Percentiles rank a stretch among this genome's conserved stretches.
Evolutionary conservation across 768 basidiomycete species (phyloP).

Genomic region (Russula griseocarnosa): DNA sequence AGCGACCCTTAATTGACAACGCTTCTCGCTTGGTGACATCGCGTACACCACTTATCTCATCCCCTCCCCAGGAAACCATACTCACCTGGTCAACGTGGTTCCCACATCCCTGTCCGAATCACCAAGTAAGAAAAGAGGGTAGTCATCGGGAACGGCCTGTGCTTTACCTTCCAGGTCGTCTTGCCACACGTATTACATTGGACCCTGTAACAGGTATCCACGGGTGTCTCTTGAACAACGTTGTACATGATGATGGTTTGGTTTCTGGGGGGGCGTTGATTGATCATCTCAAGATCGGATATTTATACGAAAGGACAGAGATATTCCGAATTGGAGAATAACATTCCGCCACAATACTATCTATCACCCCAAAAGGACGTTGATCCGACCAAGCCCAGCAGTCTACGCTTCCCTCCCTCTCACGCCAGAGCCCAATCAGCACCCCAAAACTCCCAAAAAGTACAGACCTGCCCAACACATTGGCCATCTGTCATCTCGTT

Average conservation of each 20-base stretch:
- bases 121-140: not conserved
- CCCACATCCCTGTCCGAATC: constrained; percentile 26
- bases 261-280: not conserved
- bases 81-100: constrained; percentile 28
- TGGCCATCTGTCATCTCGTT: not conserved
- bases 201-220: constrained; percentile 29
- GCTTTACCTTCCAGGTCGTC: constrained; percentile 33
- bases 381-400: too few relatives aligned
- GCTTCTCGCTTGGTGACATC: too few relatives aligned
- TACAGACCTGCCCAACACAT: not conserved
- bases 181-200: constrained; percentile 33
- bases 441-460: constrained; percentile 7
- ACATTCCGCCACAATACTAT: not conserved
- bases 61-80: not conserved
- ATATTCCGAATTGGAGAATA: too few relatives aligned
- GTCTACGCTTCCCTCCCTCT: too few relatives aligned
- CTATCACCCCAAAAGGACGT: too few relatives aligned
- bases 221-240: constrained; percentile 16
- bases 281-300: too few relatives aligned
- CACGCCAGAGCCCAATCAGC: not conserved
- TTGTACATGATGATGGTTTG: constrained; percentile 7
- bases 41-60: not conserved
- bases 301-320: too few relatives aligned
- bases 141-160: not conserved
- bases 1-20: not conserved